Evolutionary conservation across 2,329 filamentous ascomycete species (phyloP), one percentile per base, ranked within the genome.

Genomic region (Paraconiothyrium sp.): DNA sequence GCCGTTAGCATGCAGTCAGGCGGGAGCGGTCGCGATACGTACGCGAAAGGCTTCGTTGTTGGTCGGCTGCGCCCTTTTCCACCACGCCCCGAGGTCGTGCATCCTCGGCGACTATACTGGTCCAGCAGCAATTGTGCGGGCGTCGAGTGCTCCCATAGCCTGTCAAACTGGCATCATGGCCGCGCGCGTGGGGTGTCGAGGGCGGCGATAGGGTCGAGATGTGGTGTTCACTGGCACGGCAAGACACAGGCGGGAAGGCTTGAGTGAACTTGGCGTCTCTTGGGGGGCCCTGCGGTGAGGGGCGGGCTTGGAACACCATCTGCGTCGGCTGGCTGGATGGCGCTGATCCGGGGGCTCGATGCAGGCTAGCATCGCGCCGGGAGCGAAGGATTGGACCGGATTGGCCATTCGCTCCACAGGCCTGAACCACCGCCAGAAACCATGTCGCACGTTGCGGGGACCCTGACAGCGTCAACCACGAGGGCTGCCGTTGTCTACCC

Each of bases 31-130:
- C 47, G 65, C 44, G 55, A 44, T 66, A 73, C 75, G 69, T 69
- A 78, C 75, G 58, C 55, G 54, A 57, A 67, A 75, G 63, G 73
- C 66, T 57, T 67, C 61, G 66, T 68, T 73, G 66, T 67, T 62
- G 63, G 76, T 74, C 61, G 74, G 71, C 60, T 64, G 65, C 57
- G 67, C 70, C 64, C 67, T 68, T 48, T 62, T 62, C 61, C 65
- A 60, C 71, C 68, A 67, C 67, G 64, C 58, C 61, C 63, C 62
- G 67, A 66, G 67, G 57, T 65, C 70, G 60, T 64, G 70, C 76
- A 78, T 78, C 59, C 61, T 75, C 62, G 72, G 67, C 59, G 67
- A 64, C 65, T 77, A 76, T 73, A 71, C 70, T 70, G 72, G 58
- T 73, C 73, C 75, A 73, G 75, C 67, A 70, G 72, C 72, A 68